Conservation (phyloP, 352 stramenopile species). For the Phytophthora multivora region DNA sequence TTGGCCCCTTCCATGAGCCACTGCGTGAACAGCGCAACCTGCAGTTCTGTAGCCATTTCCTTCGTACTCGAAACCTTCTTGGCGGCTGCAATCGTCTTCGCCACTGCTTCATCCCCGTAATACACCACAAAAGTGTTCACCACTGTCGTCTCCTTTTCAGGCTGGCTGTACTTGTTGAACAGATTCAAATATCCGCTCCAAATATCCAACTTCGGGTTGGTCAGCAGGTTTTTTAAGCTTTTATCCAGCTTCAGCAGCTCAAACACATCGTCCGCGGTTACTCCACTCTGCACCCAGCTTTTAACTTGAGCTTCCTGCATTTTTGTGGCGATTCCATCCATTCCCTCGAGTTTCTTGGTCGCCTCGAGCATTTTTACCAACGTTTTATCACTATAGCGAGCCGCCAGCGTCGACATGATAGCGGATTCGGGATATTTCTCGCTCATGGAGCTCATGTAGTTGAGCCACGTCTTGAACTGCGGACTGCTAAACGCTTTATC, state of each 20-base stretch:
- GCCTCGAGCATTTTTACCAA: background rate
- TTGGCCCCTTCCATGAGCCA: slow-evolving; percentile 6
- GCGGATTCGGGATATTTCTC: background rate
- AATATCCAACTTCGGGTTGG: background rate
- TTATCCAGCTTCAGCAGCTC: background rate
- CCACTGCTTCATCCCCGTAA: background rate
- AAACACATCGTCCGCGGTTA: background rate
- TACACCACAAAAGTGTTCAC: background rate
- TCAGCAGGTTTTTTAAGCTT: background rate
- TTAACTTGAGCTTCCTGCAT: background rate
- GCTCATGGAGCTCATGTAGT: background rate
- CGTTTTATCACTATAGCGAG: background rate
- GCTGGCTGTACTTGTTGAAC: background rate
- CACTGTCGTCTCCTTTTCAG: background rate
- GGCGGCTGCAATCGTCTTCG: slow-evolving; percentile 7
- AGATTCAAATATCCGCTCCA: slow-evolving; percentile 1
- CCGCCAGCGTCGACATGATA: background rate
- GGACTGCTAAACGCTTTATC: background rate
- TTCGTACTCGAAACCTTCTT: slow-evolving; percentile 1
- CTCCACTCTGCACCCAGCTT: background rate
- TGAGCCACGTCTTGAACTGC: background rate
- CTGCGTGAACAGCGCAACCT: slow-evolving; percentile 1
- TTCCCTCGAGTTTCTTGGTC: background rate
- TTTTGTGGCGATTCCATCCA: background rate
- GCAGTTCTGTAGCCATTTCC: slow-evolving; percentile 1